Conservation (phyloP, 2,329 filamentous ascomycete species). For the Blastomyces emzantsi region DNA sequence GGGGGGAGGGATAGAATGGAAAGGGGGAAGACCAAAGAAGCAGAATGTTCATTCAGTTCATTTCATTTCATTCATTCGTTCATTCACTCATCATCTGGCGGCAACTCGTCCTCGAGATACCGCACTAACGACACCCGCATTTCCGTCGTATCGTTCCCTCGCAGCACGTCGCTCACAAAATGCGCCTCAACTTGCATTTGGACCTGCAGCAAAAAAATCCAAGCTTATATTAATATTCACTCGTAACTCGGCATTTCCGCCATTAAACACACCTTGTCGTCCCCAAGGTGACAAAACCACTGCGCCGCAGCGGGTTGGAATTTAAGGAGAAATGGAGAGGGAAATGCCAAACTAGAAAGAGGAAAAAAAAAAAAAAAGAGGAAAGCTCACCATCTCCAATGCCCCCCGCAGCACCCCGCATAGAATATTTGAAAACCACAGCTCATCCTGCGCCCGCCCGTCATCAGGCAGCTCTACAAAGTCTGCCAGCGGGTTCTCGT, state of each 20-base stretch:
- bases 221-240: neutral
- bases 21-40: neutral
- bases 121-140: slow-evolving; percentile 88
- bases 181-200: slow-evolving; percentile 98
- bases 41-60: neutral
- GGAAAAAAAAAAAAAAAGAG: neutral
- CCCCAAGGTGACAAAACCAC: slow-evolving; percentile 10
- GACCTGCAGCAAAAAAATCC: slow-evolving; percentile 40
- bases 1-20: slow-evolving; percentile 14
- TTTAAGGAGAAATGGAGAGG: neutral
- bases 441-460: slow-evolving; percentile 85
- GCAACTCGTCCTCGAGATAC: slow-evolving; percentile 96
- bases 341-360: neutral
- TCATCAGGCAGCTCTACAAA: slow-evolving; percentile 97
- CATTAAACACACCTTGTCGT: neutral
- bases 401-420: slow-evolving; percentile 87
- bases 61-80: neutral
- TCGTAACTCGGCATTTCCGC: neutral
- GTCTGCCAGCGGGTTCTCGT: slow-evolving; percentile 93
- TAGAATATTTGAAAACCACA: slow-evolving; percentile 98
- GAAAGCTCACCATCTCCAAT: slow-evolving; percentile 72
- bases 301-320: slow-evolving; percentile 3
- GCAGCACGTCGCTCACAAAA: slow-evolving; percentile 86
- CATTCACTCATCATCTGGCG: slow-evolving; percentile 80
- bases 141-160: slow-evolving; percentile 92